phyloP scores from a whole-genome alignment of 148 eudicot genomes.

The Rhododendron ferrugineum region DNA sequence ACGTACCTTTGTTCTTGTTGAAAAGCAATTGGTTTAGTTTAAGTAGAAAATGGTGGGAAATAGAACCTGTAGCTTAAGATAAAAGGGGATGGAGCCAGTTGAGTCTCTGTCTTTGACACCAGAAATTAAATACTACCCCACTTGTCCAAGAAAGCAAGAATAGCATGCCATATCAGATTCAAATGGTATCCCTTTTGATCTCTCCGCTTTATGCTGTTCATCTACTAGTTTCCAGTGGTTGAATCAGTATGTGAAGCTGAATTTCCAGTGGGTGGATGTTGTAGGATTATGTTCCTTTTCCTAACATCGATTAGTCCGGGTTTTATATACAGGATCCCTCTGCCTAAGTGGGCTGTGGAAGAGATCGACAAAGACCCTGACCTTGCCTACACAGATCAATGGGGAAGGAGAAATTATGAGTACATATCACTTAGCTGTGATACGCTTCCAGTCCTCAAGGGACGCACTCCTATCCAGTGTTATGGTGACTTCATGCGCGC shows the following conservation, averaged over 20 bases:
- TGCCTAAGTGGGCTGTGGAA: conserved; percentile 78
- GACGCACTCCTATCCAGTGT: conserved; percentile 77
- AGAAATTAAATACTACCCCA: background rate
- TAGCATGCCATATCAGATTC: background rate
- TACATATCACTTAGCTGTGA: conserved; percentile 77
- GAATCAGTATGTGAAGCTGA: background rate
- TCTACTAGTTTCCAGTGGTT: background rate
- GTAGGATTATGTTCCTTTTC: background rate
- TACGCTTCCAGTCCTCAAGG: conserved; percentile 65
- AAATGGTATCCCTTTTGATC: background rate
- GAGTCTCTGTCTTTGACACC: background rate
- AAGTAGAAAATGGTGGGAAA: background rate
- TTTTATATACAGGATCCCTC: conserved; percentile 51
- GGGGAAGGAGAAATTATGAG: conserved; percentile 84
- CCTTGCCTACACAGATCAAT: conserved; percentile 83
- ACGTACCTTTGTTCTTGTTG: background rate
- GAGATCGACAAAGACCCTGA: conserved; percentile 71
- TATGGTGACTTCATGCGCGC: conserved; percentile 82
- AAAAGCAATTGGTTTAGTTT: background rate
- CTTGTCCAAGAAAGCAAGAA: background rate
- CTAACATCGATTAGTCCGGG: background rate
- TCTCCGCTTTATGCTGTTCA: background rate
- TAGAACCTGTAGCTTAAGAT: background rate
- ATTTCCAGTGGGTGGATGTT: background rate
- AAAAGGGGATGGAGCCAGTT: background rate